Conservation (phyloP, 2,329 filamentous ascomycete species). For the Colletotrichum higginsianum region DNA sequence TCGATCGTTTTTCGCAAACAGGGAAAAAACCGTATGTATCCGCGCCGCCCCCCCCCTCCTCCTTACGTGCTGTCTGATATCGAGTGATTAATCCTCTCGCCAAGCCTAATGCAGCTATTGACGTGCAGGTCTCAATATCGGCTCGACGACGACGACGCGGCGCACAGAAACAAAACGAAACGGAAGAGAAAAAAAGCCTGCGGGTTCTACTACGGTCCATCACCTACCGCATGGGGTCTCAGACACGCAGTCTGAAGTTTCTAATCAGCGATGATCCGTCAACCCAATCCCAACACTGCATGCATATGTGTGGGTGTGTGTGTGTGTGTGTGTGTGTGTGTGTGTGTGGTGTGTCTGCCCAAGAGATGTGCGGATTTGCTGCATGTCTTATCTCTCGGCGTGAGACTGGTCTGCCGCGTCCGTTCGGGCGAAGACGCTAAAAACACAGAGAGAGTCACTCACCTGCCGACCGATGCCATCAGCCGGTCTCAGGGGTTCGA, state of each 20-base stretch:
- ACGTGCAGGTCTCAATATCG: slow-evolving; percentile 14
- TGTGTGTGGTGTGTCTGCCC: neutral
- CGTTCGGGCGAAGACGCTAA: too few species aligned
- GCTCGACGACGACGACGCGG: neutral
- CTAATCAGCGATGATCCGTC: neutral
- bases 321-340: neutral
- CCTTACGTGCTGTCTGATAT: neutral
- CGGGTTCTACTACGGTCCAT: too few species aligned
- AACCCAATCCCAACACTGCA: neutral
- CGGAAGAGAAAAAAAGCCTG: too few species aligned
- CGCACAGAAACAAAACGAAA: too few species aligned
- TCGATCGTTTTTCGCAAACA: neutral
- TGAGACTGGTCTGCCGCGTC: too few species aligned
- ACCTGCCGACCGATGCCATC: too few species aligned
- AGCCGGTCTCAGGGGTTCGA: too few species aligned
- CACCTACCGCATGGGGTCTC: neutral
- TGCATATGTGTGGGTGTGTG: neutral
- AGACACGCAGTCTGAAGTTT: neutral
- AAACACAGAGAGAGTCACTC: too few species aligned
- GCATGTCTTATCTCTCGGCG: slow-evolving; percentile 1
- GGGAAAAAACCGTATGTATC: neutral
- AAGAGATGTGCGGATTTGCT: neutral
- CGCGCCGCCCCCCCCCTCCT: too few species aligned
- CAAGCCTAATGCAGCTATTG: slow-evolving; percentile 6
- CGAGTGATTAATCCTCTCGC: neutral